Percentiles rank a stretch among this genome's conserved stretches.
phyloP scores from a whole-genome alignment of 805 yeast genomes.

The Candida anglica region DNA sequence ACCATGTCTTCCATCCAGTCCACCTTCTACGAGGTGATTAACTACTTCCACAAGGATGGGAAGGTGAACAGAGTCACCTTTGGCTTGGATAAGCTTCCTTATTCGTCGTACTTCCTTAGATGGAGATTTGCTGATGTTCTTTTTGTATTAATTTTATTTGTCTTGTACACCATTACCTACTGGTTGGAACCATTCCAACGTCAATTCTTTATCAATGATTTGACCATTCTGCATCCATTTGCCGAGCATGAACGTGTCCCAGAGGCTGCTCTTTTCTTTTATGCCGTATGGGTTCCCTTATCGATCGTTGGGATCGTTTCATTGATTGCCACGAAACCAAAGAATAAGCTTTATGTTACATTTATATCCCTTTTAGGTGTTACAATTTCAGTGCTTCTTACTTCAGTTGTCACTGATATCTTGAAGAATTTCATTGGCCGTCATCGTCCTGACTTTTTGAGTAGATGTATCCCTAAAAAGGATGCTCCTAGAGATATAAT shows the following conservation, averaged over 20 bases:
- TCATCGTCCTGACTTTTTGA: constrained; percentile 87
- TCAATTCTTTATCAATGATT: constrained; percentile 72
- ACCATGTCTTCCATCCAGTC: constrained; percentile 9
- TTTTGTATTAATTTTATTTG: constrained; percentile 17
- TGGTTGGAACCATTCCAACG: constrained; percentile 62
- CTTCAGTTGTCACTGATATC: constrained; percentile 64
- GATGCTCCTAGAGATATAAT: constrained; percentile 52
- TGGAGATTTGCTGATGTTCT: constrained; percentile 26
- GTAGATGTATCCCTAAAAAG: constrained; percentile 70
- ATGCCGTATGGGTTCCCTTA: constrained; percentile 50
- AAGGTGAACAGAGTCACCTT: constrained; percentile 23
- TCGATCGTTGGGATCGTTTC: constrained; percentile 30
- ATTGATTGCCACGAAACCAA: constrained; percentile 43
- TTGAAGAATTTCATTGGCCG: constrained; percentile 85
- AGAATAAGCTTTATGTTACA: constrained; percentile 54
- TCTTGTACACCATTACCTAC: constrained; percentile 18
- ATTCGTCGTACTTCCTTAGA: constrained; percentile 10
- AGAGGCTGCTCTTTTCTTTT: constrained; percentile 47
- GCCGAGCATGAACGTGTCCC: constrained; percentile 73
- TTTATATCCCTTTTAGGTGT: constrained; percentile 69
- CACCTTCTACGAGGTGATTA: constrained; percentile 9
- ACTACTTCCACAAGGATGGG: constrained; percentile 15
- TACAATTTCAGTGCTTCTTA: constrained; percentile 52
- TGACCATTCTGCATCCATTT: constrained; percentile 76
- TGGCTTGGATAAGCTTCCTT: constrained; percentile 15